Base-by-base conservation (phyloP, 257 asterid genomes). In the Buddleja alternifolia region DNA sequence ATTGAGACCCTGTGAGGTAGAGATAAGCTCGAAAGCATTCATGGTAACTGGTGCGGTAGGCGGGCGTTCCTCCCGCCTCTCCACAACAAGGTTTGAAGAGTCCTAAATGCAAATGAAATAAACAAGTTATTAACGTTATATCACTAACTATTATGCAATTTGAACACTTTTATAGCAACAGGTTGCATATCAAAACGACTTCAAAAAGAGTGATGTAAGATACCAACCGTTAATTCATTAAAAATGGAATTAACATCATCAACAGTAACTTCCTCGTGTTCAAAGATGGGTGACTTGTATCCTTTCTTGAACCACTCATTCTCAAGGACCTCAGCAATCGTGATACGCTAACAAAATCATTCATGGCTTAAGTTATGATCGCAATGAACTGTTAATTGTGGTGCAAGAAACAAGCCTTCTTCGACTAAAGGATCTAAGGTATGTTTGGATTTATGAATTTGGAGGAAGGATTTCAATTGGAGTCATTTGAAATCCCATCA, bases 251-350 rank as follows among this genome's bases (percentile, higher is more conserved):
- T 77, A 72, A 93, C 86, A 69, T 93, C 99, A 48, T 85, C 99
- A n/a, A 93, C 88, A 75, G 77, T 83, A 60, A 81, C 90, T 55
- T 90, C 95, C 78, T 89, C 96, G n/a, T 80, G 87, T 63, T 86
- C 89, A 56, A 90, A 93, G 32, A 75, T 55, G 1, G 99, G 95
- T 25, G 90, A 77, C 70, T 82, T 86, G 78, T 87, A 90, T 61
- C 97, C 99, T 78, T 90, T 93, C 85, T 85, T 93, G 84, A 93
- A 93, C 99, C 99, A 93, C 61, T 93, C 99, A 60, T 85, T 88
- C 78, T 85, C 86, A 48, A 93, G 85, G 58, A 93, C 72, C 85
- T 90, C 91, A 7, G 80, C 52, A 57, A 85, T 77, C n/a, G 91
- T 88, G 39, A 93, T 90, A 8, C 99, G 88, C 99, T 93, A 29